Base-by-base conservation (phyloP, 2,329 filamentous ascomycete genomes). In the Phialophora verrucosa region DNA sequence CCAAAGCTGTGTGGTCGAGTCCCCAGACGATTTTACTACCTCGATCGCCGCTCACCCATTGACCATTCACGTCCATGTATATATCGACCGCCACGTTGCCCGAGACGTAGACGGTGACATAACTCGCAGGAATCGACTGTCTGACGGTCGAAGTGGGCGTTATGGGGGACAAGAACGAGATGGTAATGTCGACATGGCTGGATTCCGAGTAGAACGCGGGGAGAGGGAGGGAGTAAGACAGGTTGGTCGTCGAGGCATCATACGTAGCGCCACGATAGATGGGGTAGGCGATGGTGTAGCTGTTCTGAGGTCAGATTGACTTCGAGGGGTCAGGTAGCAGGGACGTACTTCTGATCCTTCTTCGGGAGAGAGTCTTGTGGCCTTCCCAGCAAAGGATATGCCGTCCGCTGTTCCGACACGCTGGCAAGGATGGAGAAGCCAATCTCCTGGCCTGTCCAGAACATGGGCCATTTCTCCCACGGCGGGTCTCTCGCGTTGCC, bases 381-480 rank as follows among this genome's bases (percentile, higher is more conserved):
- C 75, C 87, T 83, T 62, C 88, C 88, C 56, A 91, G 79, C 64
- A 91, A 77, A 35, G 88, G 88, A 75, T 87, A 91, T 4, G 88
- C 85, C 31, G 81, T 81, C 59, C 82, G 82, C n/a, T 85, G 82
- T 38, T 84, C 82, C 2, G 88, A 86, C 12, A 90, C 79, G 27
- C 85, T 84, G 47, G 87, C 88, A 66, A 91, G 81, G 58, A 91
- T 78, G 6, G 85, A 84, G 69, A 91, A 84, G 51, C 88, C 88
- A 63, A 90, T 77, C 80, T 89, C 84, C 73, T 88, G 83, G 38
- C 91, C 90, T 6, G 89, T 91, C 83, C 89, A 93, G 77, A 93
- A 93, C 77, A 94, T 94, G 27, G 92, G 92, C 92, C 92, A 96
- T 78, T 87, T 85, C 62, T 87, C 85, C 92, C 92, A 96, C 1